Conservation (phyloP, 2,329 filamentous ascomycete genomes). For the Aphanocladium album region DNA sequence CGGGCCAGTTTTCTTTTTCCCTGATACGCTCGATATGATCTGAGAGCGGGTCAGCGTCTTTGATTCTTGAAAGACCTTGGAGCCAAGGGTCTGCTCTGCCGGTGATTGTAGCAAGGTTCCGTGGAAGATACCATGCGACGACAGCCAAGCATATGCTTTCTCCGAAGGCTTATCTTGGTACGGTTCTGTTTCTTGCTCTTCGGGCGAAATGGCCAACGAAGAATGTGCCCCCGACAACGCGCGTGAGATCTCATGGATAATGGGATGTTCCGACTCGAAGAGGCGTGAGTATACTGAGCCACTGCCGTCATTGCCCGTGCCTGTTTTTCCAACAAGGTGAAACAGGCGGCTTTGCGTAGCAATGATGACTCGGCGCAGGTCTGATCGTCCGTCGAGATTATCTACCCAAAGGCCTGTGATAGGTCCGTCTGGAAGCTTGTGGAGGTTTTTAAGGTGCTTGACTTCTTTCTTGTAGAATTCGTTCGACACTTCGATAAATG, state of each 20-base stretch:
- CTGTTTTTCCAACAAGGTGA: constrained; percentile 75
- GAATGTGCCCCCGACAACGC: constrained; percentile 53
- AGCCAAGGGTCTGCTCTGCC: constrained; percentile 58
- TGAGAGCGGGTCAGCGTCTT: constrained; percentile 72
- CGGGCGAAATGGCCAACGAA: constrained; percentile 70
- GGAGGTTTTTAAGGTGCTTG: constrained; percentile 79
- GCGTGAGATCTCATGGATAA: constrained; percentile 65
- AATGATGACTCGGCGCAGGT: constrained; percentile 72
- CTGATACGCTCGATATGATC: constrained; percentile 63
- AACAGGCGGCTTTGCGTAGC: constrained; percentile 73
- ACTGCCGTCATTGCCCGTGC: constrained; percentile 70
- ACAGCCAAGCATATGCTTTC: constrained; percentile 85
- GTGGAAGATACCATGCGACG: constrained; percentile 78
- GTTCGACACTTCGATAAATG: constrained; percentile 86
- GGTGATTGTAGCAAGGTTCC: constrained; percentile 67
- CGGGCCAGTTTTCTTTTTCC: constrained; percentile 59
- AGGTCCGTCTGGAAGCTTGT: constrained; percentile 75
- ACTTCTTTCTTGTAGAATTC: constrained; percentile 96
- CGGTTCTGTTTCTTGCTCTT: constrained; percentile 51
- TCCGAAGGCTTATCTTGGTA: constrained; percentile 61
- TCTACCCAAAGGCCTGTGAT: constrained; percentile 86
- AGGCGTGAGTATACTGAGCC: constrained; percentile 81
- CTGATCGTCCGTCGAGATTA: constrained; percentile 58
- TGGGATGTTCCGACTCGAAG: constrained; percentile 81
- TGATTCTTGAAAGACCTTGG: constrained; percentile 70